phyloP scores from a whole-genome alignment of 176 grass and related monocot genomes.

The Neostapfia colusana region DNA sequence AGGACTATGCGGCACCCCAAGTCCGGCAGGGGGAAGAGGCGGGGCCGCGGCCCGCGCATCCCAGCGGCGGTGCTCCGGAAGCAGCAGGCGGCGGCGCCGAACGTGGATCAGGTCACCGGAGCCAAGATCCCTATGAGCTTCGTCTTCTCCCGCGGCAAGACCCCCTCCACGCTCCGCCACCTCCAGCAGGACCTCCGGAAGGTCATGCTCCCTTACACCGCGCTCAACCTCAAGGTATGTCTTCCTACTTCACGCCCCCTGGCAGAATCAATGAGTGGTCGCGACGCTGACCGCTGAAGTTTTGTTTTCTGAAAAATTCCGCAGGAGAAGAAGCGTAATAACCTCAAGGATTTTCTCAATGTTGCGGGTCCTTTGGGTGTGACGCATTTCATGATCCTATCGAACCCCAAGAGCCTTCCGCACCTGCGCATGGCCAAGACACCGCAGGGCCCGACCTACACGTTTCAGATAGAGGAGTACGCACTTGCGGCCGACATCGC shows the following conservation, averaged over 20 bases:
- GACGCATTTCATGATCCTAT: conserved; percentile 69
- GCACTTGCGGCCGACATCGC: conserved; percentile 54
- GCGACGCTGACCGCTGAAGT: background rate
- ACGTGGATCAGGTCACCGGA: conserved; percentile 82
- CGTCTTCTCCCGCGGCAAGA: conserved; percentile 80
- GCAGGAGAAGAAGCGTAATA: conserved; percentile 76
- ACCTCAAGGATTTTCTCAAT: conserved; percentile 64
- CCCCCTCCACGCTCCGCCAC: conserved; percentile 68
- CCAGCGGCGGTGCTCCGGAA: conserved; percentile 45
- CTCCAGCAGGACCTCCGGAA: conserved; percentile 77
- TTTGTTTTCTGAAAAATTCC: background rate
- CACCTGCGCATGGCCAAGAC: conserved; percentile 52
- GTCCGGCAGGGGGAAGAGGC: background rate
- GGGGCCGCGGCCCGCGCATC: conserved; percentile 18
- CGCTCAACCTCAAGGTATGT: conserved; percentile 50
- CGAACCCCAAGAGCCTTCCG: conserved; percentile 53
- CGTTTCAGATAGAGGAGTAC: conserved; percentile 53
- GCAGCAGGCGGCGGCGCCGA: conserved; percentile 48
- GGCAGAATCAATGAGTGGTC: background rate
- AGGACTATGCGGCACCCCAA: conserved; percentile 23
- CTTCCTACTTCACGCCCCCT: background rate
- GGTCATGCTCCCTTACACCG: conserved; percentile 64
- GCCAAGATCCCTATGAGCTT: conserved; percentile 91
- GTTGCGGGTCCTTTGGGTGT: conserved; percentile 60
- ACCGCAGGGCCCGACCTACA: conserved; percentile 55